Conservation (phyloP, 2,329 filamentous ascomycete species). For the Venturia carpophila region DNA sequence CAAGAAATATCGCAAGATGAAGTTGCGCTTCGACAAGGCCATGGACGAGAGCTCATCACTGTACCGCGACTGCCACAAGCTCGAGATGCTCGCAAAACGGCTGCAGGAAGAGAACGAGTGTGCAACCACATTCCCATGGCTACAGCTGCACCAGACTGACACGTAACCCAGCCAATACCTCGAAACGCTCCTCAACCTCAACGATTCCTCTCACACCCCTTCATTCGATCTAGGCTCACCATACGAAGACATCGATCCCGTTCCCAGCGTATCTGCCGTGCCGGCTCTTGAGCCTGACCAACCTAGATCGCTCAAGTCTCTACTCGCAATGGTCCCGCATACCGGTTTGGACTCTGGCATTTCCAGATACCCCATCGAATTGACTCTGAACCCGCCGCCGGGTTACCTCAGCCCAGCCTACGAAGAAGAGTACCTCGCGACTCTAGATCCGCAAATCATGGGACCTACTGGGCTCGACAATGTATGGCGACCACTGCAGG, state of each 20-base stretch:
- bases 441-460: conserved; percentile 49
- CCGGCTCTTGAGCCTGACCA: conserved; percentile 24
- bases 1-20: conserved; percentile 95
- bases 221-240: conserved; percentile 58
- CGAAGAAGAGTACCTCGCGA: conserved; percentile 64
- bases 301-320: conserved; percentile 29
- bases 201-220: conserved; percentile 72
- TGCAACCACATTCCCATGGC: conserved; percentile 28
- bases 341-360: conserved; percentile 29
- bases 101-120: conserved; percentile 92
- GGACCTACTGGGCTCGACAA: conserved; percentile 29
- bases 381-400: conserved; percentile 50
- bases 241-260: conserved; percentile 13
- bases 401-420: conserved; percentile 62
- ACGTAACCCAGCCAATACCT: conserved; percentile 63
- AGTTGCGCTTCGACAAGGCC: conserved; percentile 65
- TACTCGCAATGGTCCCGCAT: conserved; percentile 37
- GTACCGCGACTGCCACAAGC: conserved; percentile 73
- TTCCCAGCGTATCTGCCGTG: conserved; percentile 24
- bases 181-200: conserved; percentile 83
- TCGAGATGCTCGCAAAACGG: conserved; percentile 70
- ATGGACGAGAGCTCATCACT: conserved; percentile 76
- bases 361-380: conserved; percentile 26
- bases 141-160: conserved; percentile 21
- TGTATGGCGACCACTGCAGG: not conserved